Evolutionary conservation across 2,329 filamentous ascomycete genomes (phyloP).

Genomic region (Ascochyta pisi): DNA sequence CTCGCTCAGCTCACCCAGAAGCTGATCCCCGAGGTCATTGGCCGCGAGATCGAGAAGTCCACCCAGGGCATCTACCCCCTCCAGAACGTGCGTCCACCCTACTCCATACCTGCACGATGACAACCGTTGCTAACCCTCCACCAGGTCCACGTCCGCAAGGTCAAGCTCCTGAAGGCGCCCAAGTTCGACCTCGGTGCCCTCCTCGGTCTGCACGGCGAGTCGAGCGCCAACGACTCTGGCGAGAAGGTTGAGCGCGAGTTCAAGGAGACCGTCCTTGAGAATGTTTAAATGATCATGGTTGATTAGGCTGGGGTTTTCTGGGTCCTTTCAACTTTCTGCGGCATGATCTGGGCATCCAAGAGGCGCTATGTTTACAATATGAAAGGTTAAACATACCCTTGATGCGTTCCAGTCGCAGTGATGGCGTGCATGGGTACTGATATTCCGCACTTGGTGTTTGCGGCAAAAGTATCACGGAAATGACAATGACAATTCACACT

Average conservation of each 20-base stretch:
- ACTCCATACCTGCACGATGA: neutral
- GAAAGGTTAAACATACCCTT: constrained; percentile 50
- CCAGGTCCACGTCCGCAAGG: constrained; percentile 99
- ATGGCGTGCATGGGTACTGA: constrained; percentile 45
- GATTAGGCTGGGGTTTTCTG: constrained; percentile 48
- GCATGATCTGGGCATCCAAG: constrained; percentile 52
- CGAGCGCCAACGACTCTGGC: constrained; percentile 91
- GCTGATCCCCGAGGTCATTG: constrained; percentile 99
- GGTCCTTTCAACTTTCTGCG: constrained; percentile 50
- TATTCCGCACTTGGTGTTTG: constrained; percentile 44
- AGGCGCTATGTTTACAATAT: constrained; percentile 53
- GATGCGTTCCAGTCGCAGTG: constrained; percentile 42
- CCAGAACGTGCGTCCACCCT: constrained; percentile 78
- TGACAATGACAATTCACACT: constrained; percentile 44
- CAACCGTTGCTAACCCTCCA: constrained; percentile 1
- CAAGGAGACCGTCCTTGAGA: constrained; percentile 96
- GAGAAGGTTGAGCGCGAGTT: constrained; percentile 98
- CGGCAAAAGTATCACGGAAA: constrained; percentile 47
- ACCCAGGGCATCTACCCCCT: constrained; percentile 99
- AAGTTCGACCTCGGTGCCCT: constrained; percentile 99
- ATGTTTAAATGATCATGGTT: constrained; percentile 72
- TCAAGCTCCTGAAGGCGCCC: constrained; percentile 97
- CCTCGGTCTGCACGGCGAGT: constrained; percentile 97
- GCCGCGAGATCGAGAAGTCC: constrained; percentile 99
- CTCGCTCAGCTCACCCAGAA: constrained; percentile 96